Evolutionary conservation across 23 red algal species (phyloP).

Genomic region (Gracilaria domingensis): DNA sequence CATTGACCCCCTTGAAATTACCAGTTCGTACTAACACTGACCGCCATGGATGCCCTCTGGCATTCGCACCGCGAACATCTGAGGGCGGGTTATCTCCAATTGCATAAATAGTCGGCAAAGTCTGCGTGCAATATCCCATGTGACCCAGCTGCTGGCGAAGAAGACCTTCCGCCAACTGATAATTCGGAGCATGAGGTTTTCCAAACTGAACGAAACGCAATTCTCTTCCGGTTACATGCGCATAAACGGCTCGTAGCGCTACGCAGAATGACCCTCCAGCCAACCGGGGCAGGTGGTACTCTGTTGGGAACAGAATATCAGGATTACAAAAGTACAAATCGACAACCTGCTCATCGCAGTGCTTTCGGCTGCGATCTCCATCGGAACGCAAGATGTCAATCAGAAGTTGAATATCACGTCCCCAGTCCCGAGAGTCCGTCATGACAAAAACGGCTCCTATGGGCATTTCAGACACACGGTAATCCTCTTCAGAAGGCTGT

Average conservation of each 20-base stretch:
- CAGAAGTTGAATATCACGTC: conserved; percentile 89
- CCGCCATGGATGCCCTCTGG: conserved; percentile 59
- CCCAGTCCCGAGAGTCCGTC: conserved; percentile 82
- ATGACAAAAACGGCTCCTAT: conserved; percentile 70
- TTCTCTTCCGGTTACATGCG: conserved; percentile 20
- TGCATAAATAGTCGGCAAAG: conserved; percentile 18
- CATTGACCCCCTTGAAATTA: conserved; percentile 77
- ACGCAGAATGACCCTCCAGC: conserved; percentile 74
- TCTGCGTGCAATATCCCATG: conserved; percentile 37
- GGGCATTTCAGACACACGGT: conserved; percentile 37
- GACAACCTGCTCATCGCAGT: conserved; percentile 37
- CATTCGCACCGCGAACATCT: conserved; percentile 82
- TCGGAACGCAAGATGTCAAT: conserved; percentile 61
- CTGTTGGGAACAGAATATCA: conserved; percentile 74
- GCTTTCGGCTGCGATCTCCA: conserved; percentile 9
- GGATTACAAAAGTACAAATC: conserved; percentile 75
- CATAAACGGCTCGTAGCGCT: conserved; percentile 62
- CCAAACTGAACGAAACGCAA: conserved; percentile 66
- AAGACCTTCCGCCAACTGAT: conserved; percentile 46
- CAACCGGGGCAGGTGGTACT: conserved; percentile 69
- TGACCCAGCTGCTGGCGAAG: conserved; percentile 45
- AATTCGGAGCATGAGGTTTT: conserved; percentile 74
- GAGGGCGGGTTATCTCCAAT: conserved; percentile 88
- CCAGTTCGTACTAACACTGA: conserved; percentile 79
- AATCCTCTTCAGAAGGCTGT: conserved; percentile 37